phyloP scores from a whole-genome alignment of 495 filamentous ascomycete genomes.

The Evernia prunastri region DNA sequence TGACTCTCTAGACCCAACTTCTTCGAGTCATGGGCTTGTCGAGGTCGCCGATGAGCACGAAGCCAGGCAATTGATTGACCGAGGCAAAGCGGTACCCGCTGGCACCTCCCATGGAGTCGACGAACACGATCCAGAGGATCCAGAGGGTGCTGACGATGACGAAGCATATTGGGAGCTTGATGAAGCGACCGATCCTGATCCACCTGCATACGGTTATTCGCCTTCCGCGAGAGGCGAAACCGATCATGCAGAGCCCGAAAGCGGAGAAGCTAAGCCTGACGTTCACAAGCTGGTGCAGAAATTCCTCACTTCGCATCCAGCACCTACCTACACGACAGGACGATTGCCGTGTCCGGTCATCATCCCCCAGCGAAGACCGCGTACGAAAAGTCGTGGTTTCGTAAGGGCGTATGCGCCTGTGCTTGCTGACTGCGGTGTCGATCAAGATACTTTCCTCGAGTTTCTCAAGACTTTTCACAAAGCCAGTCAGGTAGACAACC shows the following conservation, averaged over 20 bases:
- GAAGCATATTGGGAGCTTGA: slow-evolving; percentile 22
- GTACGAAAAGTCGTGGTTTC: slow-evolving; percentile 33
- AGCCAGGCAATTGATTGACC: slow-evolving; percentile 13
- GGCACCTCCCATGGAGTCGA: neutral
- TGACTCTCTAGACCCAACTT: neutral
- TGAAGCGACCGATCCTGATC: slow-evolving; percentile 9
- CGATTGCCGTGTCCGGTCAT: slow-evolving; percentile 27
- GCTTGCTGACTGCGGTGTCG: slow-evolving; percentile 35
- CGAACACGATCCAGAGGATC: neutral
- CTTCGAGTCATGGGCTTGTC: slow-evolving; percentile 6
- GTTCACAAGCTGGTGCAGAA: slow-evolving; percentile 24
- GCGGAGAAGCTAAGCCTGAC: slow-evolving; percentile 16
- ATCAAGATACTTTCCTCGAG: slow-evolving; percentile 34
- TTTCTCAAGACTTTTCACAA: slow-evolving; percentile 37
- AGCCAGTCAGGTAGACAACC: slow-evolving; percentile 18
- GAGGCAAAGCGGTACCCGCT: slow-evolving; percentile 8
- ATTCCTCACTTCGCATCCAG: slow-evolving; percentile 16
- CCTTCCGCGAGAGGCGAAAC: neutral
- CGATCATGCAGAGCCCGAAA: slow-evolving; percentile 1
- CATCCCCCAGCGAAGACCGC: slow-evolving; percentile 30
- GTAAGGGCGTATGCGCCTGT: slow-evolving; percentile 38
- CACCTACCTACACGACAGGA: slow-evolving; percentile 4
- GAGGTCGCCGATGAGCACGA: slow-evolving; percentile 6
- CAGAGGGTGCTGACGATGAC: slow-evolving; percentile 11
- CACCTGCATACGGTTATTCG: slow-evolving; percentile 2